phyloP scores from a whole-genome alignment of 805 yeast species.

The Lipomyces lipofer region DNA sequence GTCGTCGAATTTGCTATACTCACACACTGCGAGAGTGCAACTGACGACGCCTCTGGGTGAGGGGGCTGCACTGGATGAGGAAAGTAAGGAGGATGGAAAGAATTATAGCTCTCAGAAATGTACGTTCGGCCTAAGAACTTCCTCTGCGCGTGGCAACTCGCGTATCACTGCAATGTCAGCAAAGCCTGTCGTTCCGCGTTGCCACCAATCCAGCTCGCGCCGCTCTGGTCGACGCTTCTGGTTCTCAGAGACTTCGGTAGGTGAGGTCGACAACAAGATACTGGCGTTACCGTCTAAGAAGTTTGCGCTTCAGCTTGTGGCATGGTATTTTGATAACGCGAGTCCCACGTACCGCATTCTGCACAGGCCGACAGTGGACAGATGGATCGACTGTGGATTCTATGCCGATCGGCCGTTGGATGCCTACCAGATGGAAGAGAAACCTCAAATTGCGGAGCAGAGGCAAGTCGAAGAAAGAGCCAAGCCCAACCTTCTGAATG shows the following conservation, averaged over 20 bases:
- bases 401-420: conserved; percentile 4
- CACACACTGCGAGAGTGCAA: not conserved
- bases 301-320: conserved; percentile 6
- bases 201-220: not conserved
- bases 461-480: too few relatives aligned
- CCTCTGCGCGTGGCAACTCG: not conserved
- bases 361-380: conserved; percentile 10
- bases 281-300: conserved; percentile 8
- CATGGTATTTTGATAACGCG: conserved; percentile 15
- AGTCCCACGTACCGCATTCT: conserved; percentile 8
- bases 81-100: not conserved
- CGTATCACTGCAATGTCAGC: not conserved
- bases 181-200: not conserved
- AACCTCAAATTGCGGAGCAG: not conserved
- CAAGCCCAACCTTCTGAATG: not conserved
- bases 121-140: too few relatives aligned
- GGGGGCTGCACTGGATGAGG: not conserved
- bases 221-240: conserved; percentile 2
- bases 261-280: conserved; percentile 5
- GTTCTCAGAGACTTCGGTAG: not conserved
- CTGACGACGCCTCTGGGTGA: not conserved
- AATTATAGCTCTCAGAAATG: too few relatives aligned
- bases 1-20: not conserved
- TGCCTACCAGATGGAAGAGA: too few relatives aligned
- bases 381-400: conserved; percentile 8